Base-by-base conservation (phyloP, 495 filamentous ascomycete species). In the Penicillium verhagenii region DNA sequence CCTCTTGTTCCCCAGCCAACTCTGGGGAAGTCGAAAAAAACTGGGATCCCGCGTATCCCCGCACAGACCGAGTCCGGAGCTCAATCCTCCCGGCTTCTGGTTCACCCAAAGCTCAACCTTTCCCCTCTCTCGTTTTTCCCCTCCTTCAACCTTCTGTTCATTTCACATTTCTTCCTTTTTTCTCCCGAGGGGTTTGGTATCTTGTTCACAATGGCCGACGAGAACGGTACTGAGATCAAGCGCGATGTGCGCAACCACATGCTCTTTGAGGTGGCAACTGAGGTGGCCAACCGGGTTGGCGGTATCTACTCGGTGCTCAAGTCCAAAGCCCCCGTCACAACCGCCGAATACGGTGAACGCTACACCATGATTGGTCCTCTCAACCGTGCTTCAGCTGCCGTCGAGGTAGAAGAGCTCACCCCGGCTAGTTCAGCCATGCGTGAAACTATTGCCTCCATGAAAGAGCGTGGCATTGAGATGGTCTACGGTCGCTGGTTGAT, bases 231-330 rank as follows among this genome's bases (percentile, higher is more conserved):
- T 46, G 77, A 79, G 31, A 67, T 73, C 44, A 72, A 70, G 62
- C 73, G 89, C 64, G 89, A 92, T 74, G 82, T 91, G 40, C 83
- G 80, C 71, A 88, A 89, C 64, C 89, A 92, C 63, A 75, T 90
- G 66, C 86, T 98, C 45, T 98, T 98, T 62, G 94, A 98, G 75
- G 75, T 97, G 54, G 92, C 94, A 26, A 97, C 94, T 14, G 94
- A 98, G 67, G 94, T 97, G 55, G 94, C 94, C 48, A 96, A 98
- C 77, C 84, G 95, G 75, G 94, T 98, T 52, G 94, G 94, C 66
- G 94, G 94, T 57, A 98, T 98, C 74, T 98, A 98, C 77, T 97
- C 93, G 13, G 94, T 98, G 48, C 84, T 98, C 67, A 98, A 98
- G 75, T 98, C 94, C 48, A 98, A 98, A 72, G 93, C 94, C 18